Evolutionary conservation across 129 eudicot genomes (phyloP).

Genomic region (Deinandra increscens): DNA sequence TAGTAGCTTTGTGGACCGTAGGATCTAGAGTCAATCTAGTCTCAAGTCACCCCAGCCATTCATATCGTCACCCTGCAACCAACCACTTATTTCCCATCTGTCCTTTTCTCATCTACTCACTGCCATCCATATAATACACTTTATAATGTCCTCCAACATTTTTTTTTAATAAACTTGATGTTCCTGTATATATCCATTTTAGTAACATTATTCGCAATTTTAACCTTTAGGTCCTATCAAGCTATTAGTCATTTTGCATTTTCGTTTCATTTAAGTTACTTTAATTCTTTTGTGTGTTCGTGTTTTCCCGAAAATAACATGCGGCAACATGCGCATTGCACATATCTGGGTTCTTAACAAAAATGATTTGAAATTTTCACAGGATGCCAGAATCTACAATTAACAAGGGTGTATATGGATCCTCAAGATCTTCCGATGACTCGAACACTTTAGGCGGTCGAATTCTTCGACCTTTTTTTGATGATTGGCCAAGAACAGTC

Average conservation of each 20-base stretch:
- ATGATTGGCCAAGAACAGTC: conserved; percentile 69
- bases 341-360: too few species aligned
- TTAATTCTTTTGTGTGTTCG: too few species aligned
- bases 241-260: too few species aligned
- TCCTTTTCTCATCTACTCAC: conserved; percentile 27
- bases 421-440: conserved; percentile 19
- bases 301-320: too few species aligned
- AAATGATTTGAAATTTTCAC: conserved; percentile 8
- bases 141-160: too few species aligned
- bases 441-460: conserved; percentile 36
- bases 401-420: conserved; percentile 21
- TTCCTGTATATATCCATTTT: too few species aligned
- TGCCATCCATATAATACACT: too few species aligned
- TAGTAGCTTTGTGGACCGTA: conserved; percentile 8
- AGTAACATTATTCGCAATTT: too few species aligned
- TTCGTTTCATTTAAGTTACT: too few species aligned
- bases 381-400: conserved; percentile 49
- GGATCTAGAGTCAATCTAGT: conserved; percentile 35
- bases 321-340: too few species aligned
- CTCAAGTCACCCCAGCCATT: conserved; percentile 51
- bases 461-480: conserved; percentile 67
- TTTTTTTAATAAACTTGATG: too few species aligned
- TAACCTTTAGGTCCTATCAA: too few species aligned
- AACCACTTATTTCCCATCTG: conserved; percentile 28
- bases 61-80: conserved; percentile 27